Conservation (phyloP, 1,139 yeast species). For the Taphrina betulina region DNA sequence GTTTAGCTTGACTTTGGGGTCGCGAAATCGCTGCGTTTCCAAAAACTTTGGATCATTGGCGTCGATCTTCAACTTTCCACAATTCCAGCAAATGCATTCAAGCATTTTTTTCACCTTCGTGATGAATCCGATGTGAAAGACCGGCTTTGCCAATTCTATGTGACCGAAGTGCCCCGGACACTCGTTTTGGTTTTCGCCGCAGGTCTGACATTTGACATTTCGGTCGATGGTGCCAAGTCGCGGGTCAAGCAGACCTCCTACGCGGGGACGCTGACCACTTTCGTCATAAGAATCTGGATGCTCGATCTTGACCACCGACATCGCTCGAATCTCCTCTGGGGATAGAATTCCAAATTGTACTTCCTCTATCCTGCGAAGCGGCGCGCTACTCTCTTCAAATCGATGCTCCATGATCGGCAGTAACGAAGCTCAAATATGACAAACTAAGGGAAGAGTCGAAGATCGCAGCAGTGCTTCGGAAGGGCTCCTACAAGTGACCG, state of each 20-base stretch:
- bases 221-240: constrained; percentile 96
- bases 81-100: constrained; percentile 97
- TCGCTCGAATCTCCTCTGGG: constrained; percentile 80
- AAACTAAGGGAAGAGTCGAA: neutral
- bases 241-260: constrained; percentile 96
- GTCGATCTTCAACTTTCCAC: constrained; percentile 89
- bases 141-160: constrained; percentile 96
- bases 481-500: no score
- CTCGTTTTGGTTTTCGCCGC: constrained; percentile 98
- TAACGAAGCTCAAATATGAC: neutral
- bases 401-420: constrained; percentile 23
- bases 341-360: constrained; percentile 96
- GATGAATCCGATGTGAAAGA: constrained; percentile 78
- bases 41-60: constrained; percentile 79
- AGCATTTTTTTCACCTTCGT: constrained; percentile 84
- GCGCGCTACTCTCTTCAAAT: constrained; percentile 31
- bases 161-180: constrained; percentile 99
- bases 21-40: constrained; percentile 83
- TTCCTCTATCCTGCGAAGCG: constrained; percentile 43
- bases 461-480: no score
- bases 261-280: constrained; percentile 88
- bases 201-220: constrained; percentile 95
- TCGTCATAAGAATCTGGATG: constrained; percentile 99
- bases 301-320: constrained; percentile 37
- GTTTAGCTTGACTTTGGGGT: constrained; percentile 91